Base-by-base conservation (phyloP, 371 early-diverging fungal genomes). In the Lichtheimia ramosa region DNA sequence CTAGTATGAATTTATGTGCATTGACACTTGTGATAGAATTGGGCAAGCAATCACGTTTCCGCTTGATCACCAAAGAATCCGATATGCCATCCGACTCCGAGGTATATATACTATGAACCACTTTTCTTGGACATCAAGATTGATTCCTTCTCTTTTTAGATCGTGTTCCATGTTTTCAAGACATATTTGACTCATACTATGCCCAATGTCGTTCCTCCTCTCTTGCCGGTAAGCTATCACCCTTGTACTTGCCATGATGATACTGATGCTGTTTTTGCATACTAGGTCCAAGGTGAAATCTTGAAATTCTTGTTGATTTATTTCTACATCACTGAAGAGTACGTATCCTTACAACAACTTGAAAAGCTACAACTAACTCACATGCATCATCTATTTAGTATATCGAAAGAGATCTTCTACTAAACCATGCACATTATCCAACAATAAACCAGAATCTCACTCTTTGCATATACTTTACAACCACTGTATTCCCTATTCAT, bases 261-360 rank as follows among this genome's bases (percentile, higher is more conserved):
- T n/a, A 39, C 21, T 55, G 18, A 56, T 25, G 12, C 14, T 21
- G 7, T 27, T 28, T 23, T 20, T 10, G 10, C 8, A 8, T 8
- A 34, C 8, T 55, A 65, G 65, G 41, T 41, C 12, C 59, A 65
- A 40, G 56, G 59, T 34, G 65, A 65, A 34, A 41, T 60, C 20
- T 56, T 60, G 39, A 54, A 60, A 21, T 65, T 60, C 51, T 34
- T 65, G 40, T 41, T 65, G 27, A 41, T 65, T 15, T 65, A 60
- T 42, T 65, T 65, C 46, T 65, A 54, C 28, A 60, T 56, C 28
- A 65, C 60, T 1, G 60, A 59, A 50, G 65, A 65, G 60, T 63
- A 63, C 52, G 63, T 60, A 18, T 46, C 16, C n/a, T n/a, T 10
- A 8, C 7, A 15, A 15, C 14, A 49, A 24, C 1, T 24, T 15